phyloP scores from a whole-genome alignment of 257 asterid genomes.

The Ilex aquifolium region DNA sequence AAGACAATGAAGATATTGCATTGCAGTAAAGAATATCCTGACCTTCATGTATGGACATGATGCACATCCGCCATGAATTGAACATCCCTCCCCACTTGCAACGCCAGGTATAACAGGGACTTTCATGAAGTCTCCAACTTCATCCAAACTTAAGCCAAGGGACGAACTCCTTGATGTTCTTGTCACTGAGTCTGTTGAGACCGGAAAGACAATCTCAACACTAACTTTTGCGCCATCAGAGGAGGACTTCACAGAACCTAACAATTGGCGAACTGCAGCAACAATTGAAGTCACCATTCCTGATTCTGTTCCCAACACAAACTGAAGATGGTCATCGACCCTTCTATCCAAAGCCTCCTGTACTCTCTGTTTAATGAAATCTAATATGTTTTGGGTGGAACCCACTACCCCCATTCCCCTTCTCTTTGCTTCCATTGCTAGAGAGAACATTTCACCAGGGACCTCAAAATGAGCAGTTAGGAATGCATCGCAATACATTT shows the following conservation, averaged over 20 bases:
- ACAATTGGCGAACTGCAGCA: constrained; percentile 56
- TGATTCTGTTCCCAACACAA: constrained; percentile 90
- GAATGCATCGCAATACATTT: constrained; percentile 87
- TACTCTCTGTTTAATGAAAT: constrained; percentile 68
- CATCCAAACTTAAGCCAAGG: constrained; percentile 17
- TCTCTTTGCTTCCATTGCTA: constrained; percentile 90
- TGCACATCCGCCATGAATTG: constrained; percentile 99
- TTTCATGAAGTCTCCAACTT: constrained; percentile 29
- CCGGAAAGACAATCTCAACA: constrained; percentile 90
- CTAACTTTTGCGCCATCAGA: constrained; percentile 45
- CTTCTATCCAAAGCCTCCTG: constrained; percentile 75
- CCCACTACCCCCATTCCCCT: constrained; percentile 99
- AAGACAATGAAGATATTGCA: not conserved
- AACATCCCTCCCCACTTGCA: constrained; percentile 95
- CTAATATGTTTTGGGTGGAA: constrained; percentile 82
- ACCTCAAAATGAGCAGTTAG: constrained; percentile 97
- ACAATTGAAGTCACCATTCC: constrained; percentile 97
- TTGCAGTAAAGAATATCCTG: constrained; percentile 11
- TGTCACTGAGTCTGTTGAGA: constrained; percentile 80
- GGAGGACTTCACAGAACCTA: constrained; percentile 37
- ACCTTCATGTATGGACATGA: constrained; percentile 99
- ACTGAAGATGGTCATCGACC: constrained; percentile 87
- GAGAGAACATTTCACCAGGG: constrained; percentile 94
- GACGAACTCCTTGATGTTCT: constrained; percentile 41
- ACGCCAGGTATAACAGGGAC: constrained; percentile 75